Evolutionary conservation across 352 stramenopile genomes (phyloP), one percentile per base, ranked within the genome.

Genomic region (Halophytophthora batemanensis): DNA sequence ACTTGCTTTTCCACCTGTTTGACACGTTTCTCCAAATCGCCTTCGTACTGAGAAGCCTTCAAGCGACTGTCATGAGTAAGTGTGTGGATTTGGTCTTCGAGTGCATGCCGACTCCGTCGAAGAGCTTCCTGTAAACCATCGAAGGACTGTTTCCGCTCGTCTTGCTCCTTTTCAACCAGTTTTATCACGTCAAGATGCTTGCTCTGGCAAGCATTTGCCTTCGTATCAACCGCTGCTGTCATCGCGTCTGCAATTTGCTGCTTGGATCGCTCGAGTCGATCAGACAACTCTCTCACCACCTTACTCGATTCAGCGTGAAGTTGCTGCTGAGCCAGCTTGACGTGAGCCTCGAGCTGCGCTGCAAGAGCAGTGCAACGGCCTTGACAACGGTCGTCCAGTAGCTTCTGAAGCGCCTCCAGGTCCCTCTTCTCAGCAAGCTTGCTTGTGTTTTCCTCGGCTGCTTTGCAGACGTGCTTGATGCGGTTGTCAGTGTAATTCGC

Each of bases 1-100:
- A 45, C 18, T 17, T 60, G 50, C n/a, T 64, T 77, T 28, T 74
- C 61, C 14, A 65, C 5, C 6, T 74, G 56, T 1, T 61, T 66
- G 22, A 71, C 47, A 19, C 69, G 71, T 13, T 66, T 68, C 10
- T 74, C 71, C 44, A 68, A 34, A 13, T 74, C 56, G 6, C 66
- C 59, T 8, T 52, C 49, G 15, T 62, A 14, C 2, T 68, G 64
- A 17, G 44, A 65, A 14, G 53, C 18, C 29, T 73, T 79, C 8
- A 52, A 52, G n/a, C 69, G 74, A 0, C 22, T 58, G 6, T 89
- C 74, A 40, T 77, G 66, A 0, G 35, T 50, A 3, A 83, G 12
- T 8, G 49, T 41, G 13, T 89, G 65, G 11, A 86, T 42, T 19
- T 71, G 59, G 35, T 88, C 76, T 63, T 88, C 69, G 4, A 82